Percentiles rank a stretch among this genome's conserved stretches.
These are phyloP conservation scores for Metschnikowia proteae DNA, from an alignment of 805 yeast species.

Conservation along the genomic window DNA sequence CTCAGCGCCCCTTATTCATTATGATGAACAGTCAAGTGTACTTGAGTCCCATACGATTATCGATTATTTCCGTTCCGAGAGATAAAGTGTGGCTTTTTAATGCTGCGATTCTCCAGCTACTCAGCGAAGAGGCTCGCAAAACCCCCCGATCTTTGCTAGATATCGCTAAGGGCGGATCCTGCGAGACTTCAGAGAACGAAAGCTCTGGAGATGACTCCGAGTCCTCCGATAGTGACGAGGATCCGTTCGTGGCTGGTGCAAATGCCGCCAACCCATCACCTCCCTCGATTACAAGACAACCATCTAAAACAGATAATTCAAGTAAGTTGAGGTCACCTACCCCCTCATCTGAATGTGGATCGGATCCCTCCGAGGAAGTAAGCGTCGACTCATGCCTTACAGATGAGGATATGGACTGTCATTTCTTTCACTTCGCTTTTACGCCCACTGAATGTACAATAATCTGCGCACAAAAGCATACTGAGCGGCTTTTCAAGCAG, in stretches of 20 bases:
- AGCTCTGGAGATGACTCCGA: background rate
- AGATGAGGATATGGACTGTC: background rate
- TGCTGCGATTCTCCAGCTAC: slow-evolving; percentile 46
- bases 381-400: background rate
- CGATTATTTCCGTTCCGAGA: slow-evolving; percentile 52
- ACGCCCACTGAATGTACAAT: slow-evolving; percentile 62
- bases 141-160: slow-evolving; percentile 9
- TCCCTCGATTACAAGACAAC: slow-evolving; percentile 1
- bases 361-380: slow-evolving; percentile 6
- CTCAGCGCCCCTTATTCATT: background rate
- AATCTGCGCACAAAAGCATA: slow-evolving; percentile 45
- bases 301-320: slow-evolving; percentile 25
- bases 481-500: slow-evolving; percentile 35
- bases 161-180: background rate
- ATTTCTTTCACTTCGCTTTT: slow-evolving; percentile 57
- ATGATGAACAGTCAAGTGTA: slow-evolving; percentile 46
- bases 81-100: slow-evolving; percentile 51
- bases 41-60: slow-evolving; percentile 42
- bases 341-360: slow-evolving; percentile 6
- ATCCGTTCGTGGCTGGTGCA: background rate
- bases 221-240: background rate
- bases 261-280: background rate
- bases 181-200: background rate
- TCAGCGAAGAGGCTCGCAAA: slow-evolving; percentile 33
- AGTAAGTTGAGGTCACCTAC: slow-evolving; percentile 21